Conservation (phyloP, 2,329 filamentous ascomycete species). For the Aspergillus puulaauensis region DNA sequence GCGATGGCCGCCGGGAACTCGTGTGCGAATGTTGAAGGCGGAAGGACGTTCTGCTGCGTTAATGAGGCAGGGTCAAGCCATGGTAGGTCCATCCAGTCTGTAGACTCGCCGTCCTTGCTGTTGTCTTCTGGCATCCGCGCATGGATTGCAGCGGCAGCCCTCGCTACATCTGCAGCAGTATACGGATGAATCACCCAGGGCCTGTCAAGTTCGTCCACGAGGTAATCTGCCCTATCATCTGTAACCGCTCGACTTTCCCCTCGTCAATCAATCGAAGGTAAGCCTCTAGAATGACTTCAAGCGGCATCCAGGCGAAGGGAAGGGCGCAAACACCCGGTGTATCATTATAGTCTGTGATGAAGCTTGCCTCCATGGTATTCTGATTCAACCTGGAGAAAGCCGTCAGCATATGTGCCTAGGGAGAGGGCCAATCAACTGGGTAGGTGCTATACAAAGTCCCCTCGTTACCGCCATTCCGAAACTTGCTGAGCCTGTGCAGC, state of each 20-base stretch:
- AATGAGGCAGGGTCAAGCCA: not conserved
- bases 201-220: not conserved
- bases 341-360: conserved; percentile 1
- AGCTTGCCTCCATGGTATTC: not conserved
- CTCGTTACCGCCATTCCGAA: not conserved
- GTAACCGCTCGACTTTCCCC: conserved; percentile 2
- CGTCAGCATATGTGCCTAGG: not conserved
- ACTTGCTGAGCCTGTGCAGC: not conserved
- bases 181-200: not conserved
- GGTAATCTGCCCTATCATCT: not conserved
- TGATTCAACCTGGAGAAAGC: not conserved
- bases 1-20: not conserved
- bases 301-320: conserved; percentile 1
- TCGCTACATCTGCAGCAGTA: not conserved
- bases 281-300: conserved; percentile 8
- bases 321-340: not conserved
- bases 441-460: not conserved
- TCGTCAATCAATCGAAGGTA: conserved; percentile 10
- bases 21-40: conserved; percentile 1
- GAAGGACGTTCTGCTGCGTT: not conserved
- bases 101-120: not conserved
- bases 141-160: not conserved
- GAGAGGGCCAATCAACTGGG: not conserved
- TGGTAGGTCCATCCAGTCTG: not conserved
- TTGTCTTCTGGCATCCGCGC: not conserved